Evolutionary conservation across 2,329 filamentous ascomycete genomes (phyloP).

Genomic region (Phaeosphaeria sp.): DNA sequence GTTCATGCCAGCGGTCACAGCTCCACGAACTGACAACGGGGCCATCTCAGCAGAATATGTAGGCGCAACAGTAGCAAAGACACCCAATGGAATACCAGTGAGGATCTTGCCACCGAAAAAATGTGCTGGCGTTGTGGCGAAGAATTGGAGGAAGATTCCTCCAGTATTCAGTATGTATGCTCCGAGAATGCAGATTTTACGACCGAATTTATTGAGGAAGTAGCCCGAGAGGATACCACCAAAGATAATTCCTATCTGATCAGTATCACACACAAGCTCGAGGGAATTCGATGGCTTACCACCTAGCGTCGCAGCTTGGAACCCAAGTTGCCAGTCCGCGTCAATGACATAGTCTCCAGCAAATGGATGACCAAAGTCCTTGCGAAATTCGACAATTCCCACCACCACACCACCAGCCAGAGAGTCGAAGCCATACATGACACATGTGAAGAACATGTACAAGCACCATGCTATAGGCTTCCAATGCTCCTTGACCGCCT

Average conservation of each 20-base stretch:
- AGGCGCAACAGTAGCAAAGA: conserved; percentile 18
- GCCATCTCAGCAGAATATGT: conserved; percentile 20
- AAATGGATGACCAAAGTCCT: conserved; percentile 20
- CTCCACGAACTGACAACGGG: conserved; percentile 17
- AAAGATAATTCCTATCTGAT: conserved; percentile 15
- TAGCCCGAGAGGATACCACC: conserved; percentile 19
- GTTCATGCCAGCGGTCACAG: conserved; percentile 21
- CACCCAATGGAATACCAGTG: conserved; percentile 17
- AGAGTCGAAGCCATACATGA: conserved; percentile 24
- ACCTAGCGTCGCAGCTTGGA: conserved; percentile 19
- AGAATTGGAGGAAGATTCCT: conserved; percentile 24
- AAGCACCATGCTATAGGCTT: conserved; percentile 22
- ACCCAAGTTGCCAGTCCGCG: conserved; percentile 24
- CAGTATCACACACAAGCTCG: neutral
- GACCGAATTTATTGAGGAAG: conserved; percentile 15
- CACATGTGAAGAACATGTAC: conserved; percentile 24
- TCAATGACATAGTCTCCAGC: conserved; percentile 20
- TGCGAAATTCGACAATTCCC: conserved; percentile 16
- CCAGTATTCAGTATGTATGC: conserved; percentile 21
- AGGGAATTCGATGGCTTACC: conserved; percentile 6
- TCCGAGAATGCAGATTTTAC: conserved; percentile 17
- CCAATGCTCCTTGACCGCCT: conserved; percentile 21
- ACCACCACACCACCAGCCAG: conserved; percentile 21
- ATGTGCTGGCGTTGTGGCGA: conserved; percentile 13
- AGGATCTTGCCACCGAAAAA: conserved; percentile 24